Conservation (phyloP, 768 basidiomycete genomes). For the Kwoniella pini region DNA sequence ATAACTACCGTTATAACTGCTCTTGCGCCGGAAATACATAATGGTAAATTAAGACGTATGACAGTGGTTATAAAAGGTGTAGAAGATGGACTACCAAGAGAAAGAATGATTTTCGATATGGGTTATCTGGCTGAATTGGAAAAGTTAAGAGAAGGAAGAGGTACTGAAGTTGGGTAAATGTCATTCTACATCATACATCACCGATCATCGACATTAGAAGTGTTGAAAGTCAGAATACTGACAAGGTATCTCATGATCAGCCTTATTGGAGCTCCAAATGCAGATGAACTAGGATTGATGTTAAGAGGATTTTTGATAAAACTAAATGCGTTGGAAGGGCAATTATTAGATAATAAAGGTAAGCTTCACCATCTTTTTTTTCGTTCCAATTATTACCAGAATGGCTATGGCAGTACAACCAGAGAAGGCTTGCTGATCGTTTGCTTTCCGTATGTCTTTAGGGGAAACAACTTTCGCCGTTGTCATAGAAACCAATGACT, state of each 20-base stretch:
- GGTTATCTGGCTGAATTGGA: conserved; percentile 63
- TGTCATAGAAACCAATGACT: conserved; percentile 75
- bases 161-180: conserved; percentile 31
- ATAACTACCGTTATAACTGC: conserved; percentile 84
- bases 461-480: conserved; percentile 79
- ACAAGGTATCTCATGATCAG: too few species aligned
- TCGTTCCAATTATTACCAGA: not conserved
- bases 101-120: conserved; percentile 86
- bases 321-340: conserved; percentile 44
- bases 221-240: too few species aligned
- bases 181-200: conserved; percentile 5
- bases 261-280: conserved; percentile 36
- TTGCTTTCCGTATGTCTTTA: conserved; percentile 7
- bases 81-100: conserved; percentile 74
- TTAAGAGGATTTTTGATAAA: conserved; percentile 48
- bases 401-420: too few species aligned
- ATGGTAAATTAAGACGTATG: conserved; percentile 64
- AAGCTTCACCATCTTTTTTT: not conserved
- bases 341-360: conserved; percentile 43
- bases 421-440: conserved; percentile 10
- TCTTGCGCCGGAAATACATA: conserved; percentile 71
- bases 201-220: too few species aligned
- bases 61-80: conserved; percentile 77
- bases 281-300: conserved; percentile 46
- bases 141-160: conserved; percentile 23